Base-by-base conservation (phyloP, 768 basidiomycete species). In the Kwoniella mangroviensis region DNA sequence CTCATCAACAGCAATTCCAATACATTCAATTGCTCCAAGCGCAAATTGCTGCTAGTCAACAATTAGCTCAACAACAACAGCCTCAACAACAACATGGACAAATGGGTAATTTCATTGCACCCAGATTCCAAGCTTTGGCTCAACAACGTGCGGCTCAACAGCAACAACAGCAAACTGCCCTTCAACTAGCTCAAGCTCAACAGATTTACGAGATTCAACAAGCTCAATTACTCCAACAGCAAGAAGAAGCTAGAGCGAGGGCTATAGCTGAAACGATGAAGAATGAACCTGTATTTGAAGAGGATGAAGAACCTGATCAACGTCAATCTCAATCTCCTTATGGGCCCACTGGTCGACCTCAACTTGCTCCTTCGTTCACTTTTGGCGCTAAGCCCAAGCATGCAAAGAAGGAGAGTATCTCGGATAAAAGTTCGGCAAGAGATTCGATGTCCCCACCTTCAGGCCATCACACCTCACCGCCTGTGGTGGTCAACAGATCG, bases 351-450 rank as follows among this genome's bases (percentile, higher is more conserved):
- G 90, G 92, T 55, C 89, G 93, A 71, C 93, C 93, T 49, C 93
- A 94, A 80, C 88, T 95, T 49, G 92, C 93, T 12, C 93, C 93
- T n/a, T 86, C 87, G 59, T 96, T 97, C 84, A 93, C 90, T 87
- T 97, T 95, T 82, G 94, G 93, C 59, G 88, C 89, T 66, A 73
- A 74, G 51, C 61, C 70, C 24, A 66, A 85, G 85, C 74, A 83
- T 85, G 65, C 86, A 86, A 43, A n/a, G 63, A 70, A 73, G 80
- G 26, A 55, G 51, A 80, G 83, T 21, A 66, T 65, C 13, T 64
- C 66, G 13, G 68, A 69, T 21, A 42, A 49, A 43, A 52, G 51
- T 42, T 68, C 67, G 4, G 61, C 60, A 9, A 52, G 67, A 34
- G 63, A 71, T 42, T 51, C 68, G 5, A 60, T 66, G 61, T 63